These are phyloP conservation scores for Chlorociboria aeruginascens DNA, from an alignment of 495 filamentous ascomycete genomes.

Conservation along the genomic window DNA sequence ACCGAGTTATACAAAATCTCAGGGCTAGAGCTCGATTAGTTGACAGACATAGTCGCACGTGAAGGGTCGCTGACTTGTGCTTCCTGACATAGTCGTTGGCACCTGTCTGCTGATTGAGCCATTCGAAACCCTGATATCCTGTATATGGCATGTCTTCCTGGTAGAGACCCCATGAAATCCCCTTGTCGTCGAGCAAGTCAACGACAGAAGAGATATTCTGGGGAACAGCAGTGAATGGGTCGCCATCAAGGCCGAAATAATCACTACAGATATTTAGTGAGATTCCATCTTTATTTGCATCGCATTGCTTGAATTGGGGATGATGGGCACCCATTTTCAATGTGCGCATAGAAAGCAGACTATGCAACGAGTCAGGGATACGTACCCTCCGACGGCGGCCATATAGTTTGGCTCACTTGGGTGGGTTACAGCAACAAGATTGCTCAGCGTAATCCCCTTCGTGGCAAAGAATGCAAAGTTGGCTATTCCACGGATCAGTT, in stretches of 20 bases:
- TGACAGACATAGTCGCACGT: not conserved
- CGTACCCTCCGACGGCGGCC: constrained; percentile 45
- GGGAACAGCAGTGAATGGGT: constrained; percentile 44
- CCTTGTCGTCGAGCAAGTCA: constrained; percentile 57
- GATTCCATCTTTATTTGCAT: not conserved
- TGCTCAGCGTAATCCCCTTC: constrained; percentile 52
- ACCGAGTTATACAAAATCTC: constrained; percentile 47
- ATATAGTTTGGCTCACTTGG: constrained; percentile 66
- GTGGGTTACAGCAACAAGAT: constrained; percentile 48
- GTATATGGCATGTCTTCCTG: constrained; percentile 59
- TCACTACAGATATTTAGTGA: constrained; percentile 15
- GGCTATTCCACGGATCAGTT: constrained; percentile 18
- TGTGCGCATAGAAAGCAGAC: not conserved
- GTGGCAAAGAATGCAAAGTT: constrained; percentile 46
- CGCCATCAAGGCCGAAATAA: constrained; percentile 32
- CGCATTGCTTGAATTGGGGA: not conserved
- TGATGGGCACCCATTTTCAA: not conserved
- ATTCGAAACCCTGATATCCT: constrained; percentile 49
- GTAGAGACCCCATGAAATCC: constrained; percentile 61
- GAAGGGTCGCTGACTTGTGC: constrained; percentile 39
- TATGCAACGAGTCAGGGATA: constrained; percentile 18
- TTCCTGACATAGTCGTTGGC: constrained; percentile 65
- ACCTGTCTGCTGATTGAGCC: constrained; percentile 40
- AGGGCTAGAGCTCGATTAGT: constrained; percentile 29
- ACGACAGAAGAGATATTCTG: constrained; percentile 55